Evolutionary conservation across 768 basidiomycete species (phyloP), one percentile per base, ranked within the genome.

Genomic region (Kwoniella pini): DNA sequence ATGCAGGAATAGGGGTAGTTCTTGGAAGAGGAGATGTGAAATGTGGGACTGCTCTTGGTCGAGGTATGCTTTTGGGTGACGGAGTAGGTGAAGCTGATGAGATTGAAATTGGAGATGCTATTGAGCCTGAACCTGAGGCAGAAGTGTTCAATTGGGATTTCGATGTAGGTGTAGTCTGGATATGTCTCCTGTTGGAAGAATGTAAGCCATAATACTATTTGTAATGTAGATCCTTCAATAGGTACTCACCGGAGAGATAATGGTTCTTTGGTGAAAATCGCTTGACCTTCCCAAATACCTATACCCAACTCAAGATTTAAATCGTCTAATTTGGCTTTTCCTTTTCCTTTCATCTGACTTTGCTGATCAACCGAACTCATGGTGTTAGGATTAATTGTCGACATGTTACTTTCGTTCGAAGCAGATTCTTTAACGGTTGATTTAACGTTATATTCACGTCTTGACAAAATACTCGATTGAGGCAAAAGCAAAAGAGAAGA

Each of bases 11-110:
- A 36, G 45, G 57, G n/a, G 62, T 65, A n/a, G 65, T 64, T 0
- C 65, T 54, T 27, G 62, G 59, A 11, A 63, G 45, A 17, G 68
- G 64, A 0, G 68, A 70, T 3, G 44, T 54, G 46, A 52, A 70
- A 4, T 52, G 53, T 0, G 68, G 57, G 22, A 63, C 61, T 2
- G 54, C 60, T 24, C 54, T 57, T 26, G 67, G 63, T 26, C 64
- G 46, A 10, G 28, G 3, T 21, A 53, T 27, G 11, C 36, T 33
- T 33, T 31, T 36, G 1, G 43, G 58, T 24, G 59, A 49, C 2
- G 59, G 36, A 13, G 63, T 43, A 10, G 63, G 40, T 7, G 67
- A 43, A 9, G 67, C 49, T 17, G 66, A 63, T 6, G 63, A 58
- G 38, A 69, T 44, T 1, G 61, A 65, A n/a, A 69, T 63, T 33